Percentiles rank a stretch among this genome's conserved stretches.
These are phyloP conservation scores for Trichophyton schoenleinii DNA, from an alignment of 2,329 filamentous ascomycete genomes.

Conservation along the genomic window DNA sequence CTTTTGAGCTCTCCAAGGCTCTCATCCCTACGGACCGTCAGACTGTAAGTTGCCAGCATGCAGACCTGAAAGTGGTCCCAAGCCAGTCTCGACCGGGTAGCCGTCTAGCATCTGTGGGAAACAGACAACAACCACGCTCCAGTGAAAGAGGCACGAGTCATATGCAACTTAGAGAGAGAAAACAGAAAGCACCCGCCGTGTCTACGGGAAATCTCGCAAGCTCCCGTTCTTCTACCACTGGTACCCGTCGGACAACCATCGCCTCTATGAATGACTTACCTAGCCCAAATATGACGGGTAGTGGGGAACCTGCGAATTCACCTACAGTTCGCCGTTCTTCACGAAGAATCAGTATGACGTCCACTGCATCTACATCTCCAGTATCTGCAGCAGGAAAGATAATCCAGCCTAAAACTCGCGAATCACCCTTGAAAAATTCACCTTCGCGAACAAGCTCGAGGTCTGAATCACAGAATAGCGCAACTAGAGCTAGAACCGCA, in stretches of 20 bases:
- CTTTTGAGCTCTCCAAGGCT: conserved; percentile 67
- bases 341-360: conserved; percentile 22
- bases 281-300: conserved; percentile 16
- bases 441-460: conserved; percentile 4
- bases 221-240: conserved; percentile 24
- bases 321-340: conserved; percentile 11
- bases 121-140: conserved; percentile 26
- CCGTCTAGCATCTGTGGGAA: conserved; percentile 36
- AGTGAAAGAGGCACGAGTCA: conserved; percentile 33
- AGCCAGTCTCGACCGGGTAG: conserved; percentile 54
- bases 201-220: conserved; percentile 42
- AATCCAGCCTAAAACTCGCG: neutral
- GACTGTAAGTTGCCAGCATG: conserved; percentile 60
- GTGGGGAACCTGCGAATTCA: conserved; percentile 12
- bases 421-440: neutral
- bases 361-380: conserved; percentile 14
- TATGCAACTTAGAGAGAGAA: conserved; percentile 65
- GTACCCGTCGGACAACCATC: conserved; percentile 50
- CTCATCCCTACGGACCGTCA: conserved; percentile 66
- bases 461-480: neutral
- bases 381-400: neutral
- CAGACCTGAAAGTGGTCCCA: conserved; percentile 64
- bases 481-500: neutral
- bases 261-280: conserved; percentile 40
- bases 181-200: conserved; percentile 35